Conservation (phyloP, 2,329 filamentous ascomycete species). For the Diaporthe nobilis region DNA sequence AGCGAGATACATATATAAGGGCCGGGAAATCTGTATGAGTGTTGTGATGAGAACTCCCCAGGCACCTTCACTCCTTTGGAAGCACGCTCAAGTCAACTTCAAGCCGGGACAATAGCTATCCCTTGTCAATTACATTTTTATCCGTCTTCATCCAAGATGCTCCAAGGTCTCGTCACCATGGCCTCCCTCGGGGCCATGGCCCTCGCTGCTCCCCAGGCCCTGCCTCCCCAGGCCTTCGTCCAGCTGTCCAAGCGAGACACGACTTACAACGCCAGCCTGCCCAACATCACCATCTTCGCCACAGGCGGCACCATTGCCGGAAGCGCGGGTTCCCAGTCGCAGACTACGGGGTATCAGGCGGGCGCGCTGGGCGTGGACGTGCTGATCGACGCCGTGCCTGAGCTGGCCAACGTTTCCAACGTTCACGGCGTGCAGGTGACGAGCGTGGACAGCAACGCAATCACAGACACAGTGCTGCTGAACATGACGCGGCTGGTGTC, state of each 20-base stretch:
- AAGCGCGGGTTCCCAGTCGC: conserved; percentile 60
- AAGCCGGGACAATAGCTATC: background rate
- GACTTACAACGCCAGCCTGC: conserved; percentile 52
- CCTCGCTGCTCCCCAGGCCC: conserved; percentile 3
- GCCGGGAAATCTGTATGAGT: background rate
- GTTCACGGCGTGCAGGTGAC: conserved; percentile 66
- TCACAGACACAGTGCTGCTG: conserved; percentile 65
- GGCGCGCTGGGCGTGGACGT: conserved; percentile 62
- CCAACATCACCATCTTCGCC: conserved; percentile 70
- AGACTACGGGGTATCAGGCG: conserved; percentile 60
- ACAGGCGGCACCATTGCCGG: conserved; percentile 74
- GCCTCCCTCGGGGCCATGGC: conserved; percentile 25
- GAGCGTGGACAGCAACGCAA: conserved; percentile 61
- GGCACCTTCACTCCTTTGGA: background rate
- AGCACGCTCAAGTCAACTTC: background rate
- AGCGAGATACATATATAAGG: background rate
- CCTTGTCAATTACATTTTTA: background rate
- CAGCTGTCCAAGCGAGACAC: conserved; percentile 33
- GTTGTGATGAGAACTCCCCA: background rate
- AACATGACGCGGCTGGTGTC: conserved; percentile 64
- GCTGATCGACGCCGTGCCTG: conserved; percentile 68
- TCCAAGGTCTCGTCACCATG: background rate
- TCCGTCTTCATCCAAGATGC: background rate
- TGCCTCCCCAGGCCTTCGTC: conserved; percentile 18
- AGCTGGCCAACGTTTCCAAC: conserved; percentile 67